Evolutionary conservation across 2,329 filamentous ascomycete genomes (phyloP).

Genomic region (Fusarium lateritium): DNA sequence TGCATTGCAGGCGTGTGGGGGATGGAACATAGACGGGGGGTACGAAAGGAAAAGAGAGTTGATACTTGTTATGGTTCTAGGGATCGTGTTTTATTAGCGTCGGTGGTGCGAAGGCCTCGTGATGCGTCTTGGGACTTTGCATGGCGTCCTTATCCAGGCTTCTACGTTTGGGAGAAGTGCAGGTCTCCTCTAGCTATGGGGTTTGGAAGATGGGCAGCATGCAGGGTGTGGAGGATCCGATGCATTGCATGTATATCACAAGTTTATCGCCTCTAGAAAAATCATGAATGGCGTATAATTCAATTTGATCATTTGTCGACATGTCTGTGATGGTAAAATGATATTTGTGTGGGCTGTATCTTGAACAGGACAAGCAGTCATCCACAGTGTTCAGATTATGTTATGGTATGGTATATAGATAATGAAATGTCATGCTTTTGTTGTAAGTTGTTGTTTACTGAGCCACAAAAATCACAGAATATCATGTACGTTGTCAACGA

Average conservation of each 20-base stretch:
- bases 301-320: background rate
- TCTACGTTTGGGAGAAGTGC: constrained; percentile 51
- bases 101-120: constrained; percentile 22
- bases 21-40: constrained; percentile 33
- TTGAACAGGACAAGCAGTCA: background rate
- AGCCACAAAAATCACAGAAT: background rate
- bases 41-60: constrained; percentile 20
- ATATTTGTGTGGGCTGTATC: too few species aligned
- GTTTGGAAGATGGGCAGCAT: constrained; percentile 21
- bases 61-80: constrained; percentile 23
- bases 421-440: too few species aligned
- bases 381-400: too few species aligned
- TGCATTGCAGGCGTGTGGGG: constrained; percentile 40
- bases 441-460: too few species aligned
- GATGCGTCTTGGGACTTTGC: constrained; percentile 24
- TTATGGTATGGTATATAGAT: too few species aligned
- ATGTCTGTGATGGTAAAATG: too few species aligned
- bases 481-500: background rate
- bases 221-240: constrained; percentile 24
- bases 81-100: constrained; percentile 26
- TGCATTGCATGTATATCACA: constrained; percentile 39
- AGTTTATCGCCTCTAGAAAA: constrained; percentile 27
- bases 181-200: constrained; percentile 49
- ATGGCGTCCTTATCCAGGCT: constrained; percentile 3
- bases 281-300: constrained; percentile 15